Conservation (phyloP, 192 early-diverging fungal species). For the Endogone sp. region DNA sequence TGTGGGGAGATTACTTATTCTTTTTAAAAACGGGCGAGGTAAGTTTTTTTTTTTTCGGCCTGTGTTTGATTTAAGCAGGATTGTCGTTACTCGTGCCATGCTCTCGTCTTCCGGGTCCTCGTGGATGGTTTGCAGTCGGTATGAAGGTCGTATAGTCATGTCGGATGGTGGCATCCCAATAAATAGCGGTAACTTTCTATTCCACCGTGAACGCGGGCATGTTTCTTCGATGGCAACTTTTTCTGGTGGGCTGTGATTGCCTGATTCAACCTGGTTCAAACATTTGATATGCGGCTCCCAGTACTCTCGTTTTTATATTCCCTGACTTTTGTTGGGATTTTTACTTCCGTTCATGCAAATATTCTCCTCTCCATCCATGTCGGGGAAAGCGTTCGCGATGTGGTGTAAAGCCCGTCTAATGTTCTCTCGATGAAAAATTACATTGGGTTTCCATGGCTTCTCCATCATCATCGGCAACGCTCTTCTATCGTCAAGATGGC, state of each 20-base stretch:
- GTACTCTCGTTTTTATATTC: too few relatives aligned
- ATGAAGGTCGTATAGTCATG: background rate
- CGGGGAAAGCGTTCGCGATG: background rate
- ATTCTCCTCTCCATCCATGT: too few relatives aligned
- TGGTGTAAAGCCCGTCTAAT: background rate
- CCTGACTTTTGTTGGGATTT: too few relatives aligned
- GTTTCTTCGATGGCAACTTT: background rate
- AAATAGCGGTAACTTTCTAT: background rate
- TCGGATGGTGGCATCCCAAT: background rate
- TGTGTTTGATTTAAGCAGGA: background rate
- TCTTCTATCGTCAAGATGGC: background rate
- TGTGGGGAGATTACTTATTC: slow-evolving; percentile 86
- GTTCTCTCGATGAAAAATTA: background rate
- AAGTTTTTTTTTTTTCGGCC: background rate
- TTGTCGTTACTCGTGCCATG: background rate
- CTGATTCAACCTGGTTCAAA: background rate
- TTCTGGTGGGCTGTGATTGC: background rate
- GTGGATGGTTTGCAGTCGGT: background rate
- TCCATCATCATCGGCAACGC: background rate
- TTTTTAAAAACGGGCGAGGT: slow-evolving; percentile 72
- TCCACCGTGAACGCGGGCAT: background rate
- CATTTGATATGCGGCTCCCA: too few relatives aligned
- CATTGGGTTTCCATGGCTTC: background rate
- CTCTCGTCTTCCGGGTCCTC: background rate
- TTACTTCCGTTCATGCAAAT: too few relatives aligned